Evolutionary conservation across 345 rosid species (phyloP).

Genomic region (Excoecaria cochinchinensis): DNA sequence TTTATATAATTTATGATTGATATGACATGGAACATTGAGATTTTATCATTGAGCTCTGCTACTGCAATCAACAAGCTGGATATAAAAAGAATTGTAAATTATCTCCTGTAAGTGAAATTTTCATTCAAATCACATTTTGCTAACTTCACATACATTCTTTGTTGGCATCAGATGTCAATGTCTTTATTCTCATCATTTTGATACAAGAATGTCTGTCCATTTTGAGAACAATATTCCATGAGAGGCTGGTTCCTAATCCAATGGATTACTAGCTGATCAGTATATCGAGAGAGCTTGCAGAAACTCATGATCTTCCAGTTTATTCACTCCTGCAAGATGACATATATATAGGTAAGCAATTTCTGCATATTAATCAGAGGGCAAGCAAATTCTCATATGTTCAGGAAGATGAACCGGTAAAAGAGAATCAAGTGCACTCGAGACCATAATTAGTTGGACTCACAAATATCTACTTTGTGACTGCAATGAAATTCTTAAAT

Average conservation of each 20-base stretch:
- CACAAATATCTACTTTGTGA: neutral
- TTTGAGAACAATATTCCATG: too few species aligned
- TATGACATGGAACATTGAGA: too few species aligned
- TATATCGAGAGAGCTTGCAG: neutral
- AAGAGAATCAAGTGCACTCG: neutral
- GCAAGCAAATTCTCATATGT: neutral
- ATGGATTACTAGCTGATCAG: neutral
- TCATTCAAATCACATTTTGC: neutral
- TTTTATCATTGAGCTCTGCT: too few species aligned
- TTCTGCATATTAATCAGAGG: neutral
- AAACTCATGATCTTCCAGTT: neutral
- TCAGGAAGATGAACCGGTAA: neutral
- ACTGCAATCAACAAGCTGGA: too few species aligned
- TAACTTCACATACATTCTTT: neutral
- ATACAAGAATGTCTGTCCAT: neutral
- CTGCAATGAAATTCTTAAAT: neutral
- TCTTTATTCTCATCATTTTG: neutral
- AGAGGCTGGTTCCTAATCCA: too few species aligned
- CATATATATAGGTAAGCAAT: neutral
- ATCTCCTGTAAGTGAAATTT: neutral
- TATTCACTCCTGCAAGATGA: constrained; percentile 17
- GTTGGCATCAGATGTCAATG: neutral
- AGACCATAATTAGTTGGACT: neutral
- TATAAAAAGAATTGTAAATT: too few species aligned
- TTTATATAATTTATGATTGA: too few species aligned